Evolutionary conservation across 495 filamentous ascomycete genomes (phyloP), one percentile per base, ranked within the genome.

Genomic region (Gamarada debralockiae): DNA sequence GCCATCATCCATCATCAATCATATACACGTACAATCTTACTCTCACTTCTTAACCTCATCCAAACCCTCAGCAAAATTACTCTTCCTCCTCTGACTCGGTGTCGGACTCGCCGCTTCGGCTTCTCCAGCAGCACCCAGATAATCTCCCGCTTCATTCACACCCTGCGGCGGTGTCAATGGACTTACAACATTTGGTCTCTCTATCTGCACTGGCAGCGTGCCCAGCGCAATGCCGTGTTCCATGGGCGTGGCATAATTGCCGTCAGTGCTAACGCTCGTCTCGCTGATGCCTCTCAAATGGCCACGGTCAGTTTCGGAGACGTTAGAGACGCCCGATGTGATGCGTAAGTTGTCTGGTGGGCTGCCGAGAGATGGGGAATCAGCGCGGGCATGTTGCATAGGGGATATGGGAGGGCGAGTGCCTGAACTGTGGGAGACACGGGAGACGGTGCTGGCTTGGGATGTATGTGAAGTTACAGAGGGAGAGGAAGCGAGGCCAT

Each of bases 241-340:
- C 10, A 23, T 2, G 12, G 51, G 46, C 21, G 50, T 42, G 6
- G 36, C 43, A 20, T 51, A 39, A 10, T 8, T 45, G 21, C 50
- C 53, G 48, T 47, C 45, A 1, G 73, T 72, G 52, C 59, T 67
- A 18, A 76, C 69, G 21, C 67, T 74, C 3, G 65, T 64, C 43
- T 73, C 72, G 59, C 70, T 73, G 25, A 73, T 67, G 20, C 73
- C 70, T 0, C 75, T 61, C n/a, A 77, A 59, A 48, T 79, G 76
- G 1, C 67, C 60, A 7, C 58, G 48, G 22, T 75, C 71, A 2
- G 62, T 58, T 37, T 74, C 72, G 52, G 65, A 72, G 27, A 76
- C 40, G 45, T 67, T 63, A 15, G 69, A 73, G n/a, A 76, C 44
- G 48, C 66, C 73, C 31, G 67, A 72, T 21, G 63, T 58, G 13